Percentiles rank a stretch among this genome's conserved stretches.
These are phyloP conservation scores for Boletus reticulatus DNA, from an alignment of 768 basidiomycete genomes.

Conservation along the genomic window DNA sequence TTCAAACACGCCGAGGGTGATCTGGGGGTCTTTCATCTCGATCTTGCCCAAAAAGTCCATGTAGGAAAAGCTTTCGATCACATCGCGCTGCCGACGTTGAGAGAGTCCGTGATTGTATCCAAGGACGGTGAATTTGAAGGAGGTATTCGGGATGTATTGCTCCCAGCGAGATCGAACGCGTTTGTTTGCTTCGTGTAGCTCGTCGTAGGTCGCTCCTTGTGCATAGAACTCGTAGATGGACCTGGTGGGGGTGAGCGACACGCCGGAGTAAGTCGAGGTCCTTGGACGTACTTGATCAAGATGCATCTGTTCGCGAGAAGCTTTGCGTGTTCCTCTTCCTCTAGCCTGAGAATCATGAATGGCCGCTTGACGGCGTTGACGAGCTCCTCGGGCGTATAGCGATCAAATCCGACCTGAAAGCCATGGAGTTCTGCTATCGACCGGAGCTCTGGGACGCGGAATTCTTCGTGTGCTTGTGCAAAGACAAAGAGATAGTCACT, in stretches of 20 bases:
- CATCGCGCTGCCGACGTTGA: conserved; percentile 56
- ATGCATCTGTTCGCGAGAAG: conserved; percentile 77
- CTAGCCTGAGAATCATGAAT: conserved; percentile 71
- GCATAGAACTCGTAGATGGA: conserved; percentile 79
- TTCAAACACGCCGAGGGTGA: conserved; percentile 74
- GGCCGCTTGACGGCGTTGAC: conserved; percentile 54
- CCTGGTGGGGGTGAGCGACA: conserved; percentile 37
- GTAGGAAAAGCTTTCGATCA: conserved; percentile 80
- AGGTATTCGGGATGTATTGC: conserved; percentile 58
- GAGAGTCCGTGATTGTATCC: conserved; percentile 76
- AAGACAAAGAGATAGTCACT: conserved; percentile 66
- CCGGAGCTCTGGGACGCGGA: conserved; percentile 78
- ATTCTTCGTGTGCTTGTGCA: conserved; percentile 78
- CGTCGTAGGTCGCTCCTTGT: conserved; percentile 63
- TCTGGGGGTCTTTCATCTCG: conserved; percentile 75
- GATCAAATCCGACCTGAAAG: conserved; percentile 52
- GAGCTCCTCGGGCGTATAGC: conserved; percentile 41
- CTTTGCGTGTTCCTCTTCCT: conserved; percentile 68
- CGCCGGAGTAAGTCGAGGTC: not conserved
- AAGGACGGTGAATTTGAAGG: conserved; percentile 79
- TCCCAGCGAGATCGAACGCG: conserved; percentile 50
- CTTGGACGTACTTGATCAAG: conserved; percentile 65
- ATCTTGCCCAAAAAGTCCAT: conserved; percentile 83
- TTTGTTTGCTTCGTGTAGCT: conserved; percentile 59
- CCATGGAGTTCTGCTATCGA: conserved; percentile 75